phyloP scores from a whole-genome alignment of 495 filamentous ascomycete species.

The Hypomontagnella submonticulosa region DNA sequence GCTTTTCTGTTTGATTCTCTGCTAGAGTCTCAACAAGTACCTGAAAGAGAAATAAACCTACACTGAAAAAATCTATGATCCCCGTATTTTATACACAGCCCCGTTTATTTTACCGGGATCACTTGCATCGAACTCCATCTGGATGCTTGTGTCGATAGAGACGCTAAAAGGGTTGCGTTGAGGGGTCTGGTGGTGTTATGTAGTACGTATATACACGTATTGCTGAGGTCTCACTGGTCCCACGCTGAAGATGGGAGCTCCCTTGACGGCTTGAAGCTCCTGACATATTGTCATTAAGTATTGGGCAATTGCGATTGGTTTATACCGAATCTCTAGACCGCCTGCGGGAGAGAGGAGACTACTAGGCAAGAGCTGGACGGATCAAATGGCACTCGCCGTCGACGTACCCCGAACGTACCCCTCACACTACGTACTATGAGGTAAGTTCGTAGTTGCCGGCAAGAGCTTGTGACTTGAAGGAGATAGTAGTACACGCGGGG shows the following conservation, averaged over 20 bases:
- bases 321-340: slow-evolving; percentile 11
- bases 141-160: slow-evolving; percentile 34
- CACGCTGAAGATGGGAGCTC: slow-evolving; percentile 13
- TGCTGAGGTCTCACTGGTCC: background rate
- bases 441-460: slow-evolving; percentile 8
- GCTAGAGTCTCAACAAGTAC: no score
- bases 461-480: slow-evolving; percentile 23
- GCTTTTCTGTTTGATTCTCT: no score
- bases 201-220: background rate
- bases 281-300: slow-evolving; percentile 27
- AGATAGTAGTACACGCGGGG: slow-evolving; percentile 34
- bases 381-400: slow-evolving; percentile 3
- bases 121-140: slow-evolving; percentile 31
- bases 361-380: no score
- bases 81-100: slow-evolving; percentile 10
- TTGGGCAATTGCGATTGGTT: slow-evolving; percentile 28
- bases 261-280: background rate
- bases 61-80: background rate
- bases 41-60: no score
- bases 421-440: slow-evolving; percentile 18
- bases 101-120: slow-evolving; percentile 28
- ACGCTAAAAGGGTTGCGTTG: slow-evolving; percentile 27
- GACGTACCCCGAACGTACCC: slow-evolving; percentile 32
- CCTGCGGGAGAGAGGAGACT: slow-evolving; percentile 11
- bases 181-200: slow-evolving; percentile 2